phyloP scores from a whole-genome alignment of 192 early-diverging fungal genomes.

The Lobosporangium transversale region DNA sequence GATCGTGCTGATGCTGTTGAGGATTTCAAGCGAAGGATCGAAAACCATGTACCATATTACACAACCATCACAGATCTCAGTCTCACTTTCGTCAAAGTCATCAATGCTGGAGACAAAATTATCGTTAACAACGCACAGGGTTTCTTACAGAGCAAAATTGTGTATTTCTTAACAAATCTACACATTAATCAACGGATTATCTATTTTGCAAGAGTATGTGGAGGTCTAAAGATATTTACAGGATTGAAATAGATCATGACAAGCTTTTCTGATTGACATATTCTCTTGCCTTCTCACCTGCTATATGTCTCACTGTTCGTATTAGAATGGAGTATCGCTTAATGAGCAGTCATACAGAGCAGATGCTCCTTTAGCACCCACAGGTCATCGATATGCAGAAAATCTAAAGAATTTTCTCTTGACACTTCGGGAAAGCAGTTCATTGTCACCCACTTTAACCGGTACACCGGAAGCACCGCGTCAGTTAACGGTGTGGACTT shows the following conservation, averaged over 20 bases:
- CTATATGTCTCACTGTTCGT: too few relatives aligned
- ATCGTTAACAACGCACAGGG: slow-evolving; percentile 86
- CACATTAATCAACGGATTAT: slow-evolving; percentile 72
- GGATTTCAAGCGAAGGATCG: slow-evolving; percentile 77
- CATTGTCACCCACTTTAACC: slow-evolving; percentile 5
- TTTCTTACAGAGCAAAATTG: slow-evolving; percentile 78
- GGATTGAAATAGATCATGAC: not conserved
- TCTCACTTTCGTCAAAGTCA: slow-evolving; percentile 78
- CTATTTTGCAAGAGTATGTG: slow-evolving; percentile 68
- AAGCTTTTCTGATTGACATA: not conserved
- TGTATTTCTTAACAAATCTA: slow-evolving; percentile 77
- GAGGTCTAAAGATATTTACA: not conserved
- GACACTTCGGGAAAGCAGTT: slow-evolving; percentile 52
- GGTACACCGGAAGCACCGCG: slow-evolving; percentile 5
- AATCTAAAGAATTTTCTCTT: slow-evolving; percentile 69
- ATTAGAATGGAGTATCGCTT: slow-evolving; percentile 69
- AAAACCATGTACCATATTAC: slow-evolving; percentile 72
- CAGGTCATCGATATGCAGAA: slow-evolving; percentile 71
- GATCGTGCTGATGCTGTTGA: slow-evolving; percentile 69
- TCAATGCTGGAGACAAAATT: slow-evolving; percentile 83
- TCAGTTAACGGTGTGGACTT: slow-evolving; percentile 77
- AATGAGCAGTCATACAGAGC: slow-evolving; percentile 76
- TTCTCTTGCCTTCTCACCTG: not conserved
- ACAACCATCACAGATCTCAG: slow-evolving; percentile 72
- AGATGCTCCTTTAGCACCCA: slow-evolving; percentile 72